Evolutionary conservation across 352 stramenopile species (phyloP).

Genomic region (Phytopythium chamaehyphon): DNA sequence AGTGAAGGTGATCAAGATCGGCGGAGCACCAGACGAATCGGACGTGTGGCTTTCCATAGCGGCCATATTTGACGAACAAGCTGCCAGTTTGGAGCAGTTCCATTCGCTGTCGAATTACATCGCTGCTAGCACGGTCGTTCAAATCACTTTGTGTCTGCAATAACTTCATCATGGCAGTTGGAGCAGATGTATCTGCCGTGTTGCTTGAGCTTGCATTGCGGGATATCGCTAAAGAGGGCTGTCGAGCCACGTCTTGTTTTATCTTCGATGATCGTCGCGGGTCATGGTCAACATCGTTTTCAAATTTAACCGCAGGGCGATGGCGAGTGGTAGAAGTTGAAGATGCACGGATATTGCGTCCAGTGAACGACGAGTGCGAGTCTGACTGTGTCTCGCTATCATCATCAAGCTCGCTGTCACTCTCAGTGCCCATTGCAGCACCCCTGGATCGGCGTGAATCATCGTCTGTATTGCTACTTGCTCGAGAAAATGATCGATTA

Average conservation of each 20-base stretch:
- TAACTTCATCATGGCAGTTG: neutral
- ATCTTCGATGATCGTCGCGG: neutral
- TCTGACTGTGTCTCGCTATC: conserved; percentile 35
- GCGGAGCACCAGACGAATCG: conserved; percentile 78
- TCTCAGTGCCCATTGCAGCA: conserved; percentile 9
- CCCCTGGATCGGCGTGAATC: neutral
- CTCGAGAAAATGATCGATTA: neutral
- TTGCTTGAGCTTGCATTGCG: neutral
- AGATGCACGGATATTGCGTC: neutral
- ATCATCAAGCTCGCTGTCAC: conserved; percentile 36
- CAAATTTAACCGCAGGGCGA: neutral
- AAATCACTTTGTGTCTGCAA: conserved; percentile 15
- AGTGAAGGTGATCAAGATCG: conserved; percentile 74
- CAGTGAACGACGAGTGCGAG: neutral
- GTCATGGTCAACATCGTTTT: neutral
- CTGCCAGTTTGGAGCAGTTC: conserved; percentile 66
- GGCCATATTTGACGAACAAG: conserved; percentile 78
- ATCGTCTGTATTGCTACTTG: conserved; percentile 1
- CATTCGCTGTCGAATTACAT: conserved; percentile 63
- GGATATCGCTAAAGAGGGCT: neutral
- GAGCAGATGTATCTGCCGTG: too few relatives aligned
- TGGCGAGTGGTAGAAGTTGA: conserved; percentile 1
- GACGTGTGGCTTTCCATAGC: conserved; percentile 68
- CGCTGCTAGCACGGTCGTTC: conserved; percentile 20
- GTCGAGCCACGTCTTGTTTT: conserved; percentile 1